phyloP scores from a whole-genome alignment of 2,329 filamentous ascomycete species.

The Fusarium sp. region DNA sequence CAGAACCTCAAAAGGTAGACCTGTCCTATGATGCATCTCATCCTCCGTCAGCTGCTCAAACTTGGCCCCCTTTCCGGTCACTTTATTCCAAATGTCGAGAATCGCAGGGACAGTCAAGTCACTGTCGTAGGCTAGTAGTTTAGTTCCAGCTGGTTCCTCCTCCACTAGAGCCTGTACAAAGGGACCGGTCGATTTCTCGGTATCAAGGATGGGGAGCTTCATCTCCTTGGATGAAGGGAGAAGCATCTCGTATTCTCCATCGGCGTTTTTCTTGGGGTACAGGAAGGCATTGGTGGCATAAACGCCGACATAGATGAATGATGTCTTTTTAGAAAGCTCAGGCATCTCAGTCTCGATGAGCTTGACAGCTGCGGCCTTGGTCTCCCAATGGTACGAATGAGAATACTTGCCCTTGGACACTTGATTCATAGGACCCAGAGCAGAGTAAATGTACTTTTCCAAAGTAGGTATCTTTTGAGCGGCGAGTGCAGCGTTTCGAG shows the following conservation, averaged over 20 bases:
- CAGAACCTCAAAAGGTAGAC: constrained; percentile 51
- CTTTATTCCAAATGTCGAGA: constrained; percentile 48
- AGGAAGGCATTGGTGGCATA: constrained; percentile 41
- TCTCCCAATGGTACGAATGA: constrained; percentile 59
- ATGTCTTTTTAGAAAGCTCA: constrained; percentile 52
- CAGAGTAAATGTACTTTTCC: constrained; percentile 59
- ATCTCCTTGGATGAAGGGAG: constrained; percentile 41
- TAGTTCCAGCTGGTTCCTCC: constrained; percentile 50
- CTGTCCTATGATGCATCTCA: constrained; percentile 48
- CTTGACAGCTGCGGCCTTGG: constrained; percentile 58
- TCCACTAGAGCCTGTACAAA: constrained; percentile 57
- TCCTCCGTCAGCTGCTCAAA: constrained; percentile 45
- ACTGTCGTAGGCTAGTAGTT: constrained; percentile 57
- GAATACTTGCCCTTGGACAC: constrained; percentile 55
- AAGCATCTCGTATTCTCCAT: constrained; percentile 46
- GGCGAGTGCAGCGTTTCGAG: constrained; percentile 62
- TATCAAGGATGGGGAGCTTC: constrained; percentile 53
- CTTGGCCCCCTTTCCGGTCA: constrained; percentile 49
- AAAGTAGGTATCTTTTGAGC: constrained; percentile 53
- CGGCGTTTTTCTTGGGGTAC: constrained; percentile 40
- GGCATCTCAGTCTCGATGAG: constrained; percentile 55
- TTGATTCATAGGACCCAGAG: constrained; percentile 55
- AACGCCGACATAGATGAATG: constrained; percentile 38
- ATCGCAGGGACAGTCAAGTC: constrained; percentile 48
- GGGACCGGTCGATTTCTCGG: constrained; percentile 50